Base-by-base conservation (phyloP, 2,329 filamentous ascomycete genomes). In the Furcasterigmium furcatum region DNA sequence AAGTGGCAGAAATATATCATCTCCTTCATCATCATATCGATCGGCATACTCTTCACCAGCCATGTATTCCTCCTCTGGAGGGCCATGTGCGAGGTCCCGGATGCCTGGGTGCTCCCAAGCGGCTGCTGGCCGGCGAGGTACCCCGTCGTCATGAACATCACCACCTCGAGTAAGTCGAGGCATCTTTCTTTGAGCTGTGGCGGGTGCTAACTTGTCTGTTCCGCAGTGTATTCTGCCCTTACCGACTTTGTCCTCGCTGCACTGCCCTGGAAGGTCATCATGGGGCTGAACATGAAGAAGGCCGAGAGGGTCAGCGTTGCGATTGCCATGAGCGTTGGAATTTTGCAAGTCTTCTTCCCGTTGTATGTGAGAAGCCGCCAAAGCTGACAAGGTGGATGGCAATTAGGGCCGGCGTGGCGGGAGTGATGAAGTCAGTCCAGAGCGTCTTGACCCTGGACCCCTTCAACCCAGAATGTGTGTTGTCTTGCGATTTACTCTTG, bases 271-370 rank as follows among this genome's bases (percentile, higher is more conserved):
- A 54, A 53, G 19, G 45, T 65, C 5, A 55, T 66, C 12, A 55
- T 61, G 52, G 52, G 57, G 2, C 55, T 62, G 34, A 53, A 61
- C 21, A 65, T 65, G 60, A 60, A 55, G 36, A 56, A 50, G 42
- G 52, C 55, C 19, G 64, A 66, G 34, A 62, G 62, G 44, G 47
- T 65, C 14, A 62, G 61, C 7, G 63, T 62, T 12, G 58, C 58
- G 14, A 45, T 59, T 4, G 60, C 61, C 41, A 66, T 66, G 63
- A 64, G 63, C 38, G 57, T 66, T 38, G 64, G 64, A 2, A 24
- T 67, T 4, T 53, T 66, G 52, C 19, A 6, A 9, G 34, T 36
- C 16, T 18, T 14, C n/a, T 13, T 18, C 9, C 4, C n/a, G n/a
- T 18, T 16, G 34, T 18, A n/a, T n/a, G n/a, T 5, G n/a, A 3